Evolutionary conservation across 768 basidiomycete genomes (phyloP).

Genomic region (Brasilioporus rufonigricans): DNA sequence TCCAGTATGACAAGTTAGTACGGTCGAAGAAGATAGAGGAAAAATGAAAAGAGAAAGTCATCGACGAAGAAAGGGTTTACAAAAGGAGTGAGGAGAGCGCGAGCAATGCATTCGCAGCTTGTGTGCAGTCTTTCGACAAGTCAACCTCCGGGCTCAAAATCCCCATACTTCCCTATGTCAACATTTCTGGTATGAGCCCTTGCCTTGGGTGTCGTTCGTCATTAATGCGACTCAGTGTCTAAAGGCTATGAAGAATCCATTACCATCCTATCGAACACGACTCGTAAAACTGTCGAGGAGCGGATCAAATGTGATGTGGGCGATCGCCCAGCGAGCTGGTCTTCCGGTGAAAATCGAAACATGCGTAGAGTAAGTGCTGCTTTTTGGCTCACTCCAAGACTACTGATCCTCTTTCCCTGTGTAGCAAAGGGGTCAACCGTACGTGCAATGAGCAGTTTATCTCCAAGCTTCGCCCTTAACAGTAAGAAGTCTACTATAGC

Average conservation of each 20-base stretch:
- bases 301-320: constrained; percentile 4
- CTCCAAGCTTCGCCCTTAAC: not conserved
- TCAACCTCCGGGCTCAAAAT: not conserved
- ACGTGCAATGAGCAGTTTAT: not conserved
- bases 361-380: constrained; percentile 2
- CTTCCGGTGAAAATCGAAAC: constrained; percentile 4
- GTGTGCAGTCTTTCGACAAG: not conserved
- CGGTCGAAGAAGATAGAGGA: constrained; percentile 1
- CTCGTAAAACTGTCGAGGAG: not conserved
- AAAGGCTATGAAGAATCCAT: not conserved
- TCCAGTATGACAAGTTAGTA: constrained; percentile 3
- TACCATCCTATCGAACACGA: not conserved
- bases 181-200: not conserved
- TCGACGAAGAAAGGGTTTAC: not conserved
- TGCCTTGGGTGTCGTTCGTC: not conserved
- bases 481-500: not conserved
- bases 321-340: constrained; percentile 4
- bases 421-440: constrained; percentile 7
- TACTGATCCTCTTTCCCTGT: not conserved
- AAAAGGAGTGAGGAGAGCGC: not conserved
- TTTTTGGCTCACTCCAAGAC: not conserved
- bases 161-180: not conserved
- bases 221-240: not conserved
- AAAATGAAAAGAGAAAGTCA: not conserved
- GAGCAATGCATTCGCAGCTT: not conserved